Percentiles rank a stretch among this genome's conserved stretches.
phyloP scores from a whole-genome alignment of 495 filamentous ascomycete species.

The Aspergillus sparsus region DNA sequence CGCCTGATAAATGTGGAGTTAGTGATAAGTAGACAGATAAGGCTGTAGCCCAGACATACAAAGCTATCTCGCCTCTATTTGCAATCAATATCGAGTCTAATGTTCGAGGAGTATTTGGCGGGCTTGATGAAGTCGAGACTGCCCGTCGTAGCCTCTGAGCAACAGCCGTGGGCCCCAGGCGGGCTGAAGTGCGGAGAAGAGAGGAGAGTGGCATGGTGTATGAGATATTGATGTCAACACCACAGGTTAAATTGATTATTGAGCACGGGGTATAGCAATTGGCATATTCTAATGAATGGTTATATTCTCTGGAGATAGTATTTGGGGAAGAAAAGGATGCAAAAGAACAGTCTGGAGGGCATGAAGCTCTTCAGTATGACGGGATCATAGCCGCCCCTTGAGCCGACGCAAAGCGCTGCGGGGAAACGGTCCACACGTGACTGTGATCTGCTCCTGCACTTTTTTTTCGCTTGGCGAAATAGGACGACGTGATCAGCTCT shows the following conservation, averaged over 20 bases:
- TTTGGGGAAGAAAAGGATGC: neutral
- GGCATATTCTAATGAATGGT: slow-evolving; percentile 23
- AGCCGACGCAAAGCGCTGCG: slow-evolving; percentile 51
- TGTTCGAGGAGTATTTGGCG: slow-evolving; percentile 39
- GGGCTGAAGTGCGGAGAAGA: slow-evolving; percentile 49
- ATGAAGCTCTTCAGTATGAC: slow-evolving; percentile 8
- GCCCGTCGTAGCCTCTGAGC: slow-evolving; percentile 38
- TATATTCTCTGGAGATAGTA: neutral
- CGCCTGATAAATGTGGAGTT: slow-evolving; percentile 49
- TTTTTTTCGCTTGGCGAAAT: slow-evolving; percentile 19
- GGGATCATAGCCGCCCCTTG: slow-evolving; percentile 17
- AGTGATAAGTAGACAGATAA: slow-evolving; percentile 8
- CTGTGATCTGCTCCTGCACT: slow-evolving; percentile 9
- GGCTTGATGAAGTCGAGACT: slow-evolving; percentile 36
- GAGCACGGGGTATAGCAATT: slow-evolving; percentile 7
- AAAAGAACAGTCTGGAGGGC: slow-evolving; percentile 6
- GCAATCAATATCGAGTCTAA: slow-evolving; percentile 90
- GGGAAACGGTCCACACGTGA: slow-evolving; percentile 40
- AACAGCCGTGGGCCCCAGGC: slow-evolving; percentile 37
- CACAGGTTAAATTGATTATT: slow-evolving; percentile 2
- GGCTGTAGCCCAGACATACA: slow-evolving; percentile 49
- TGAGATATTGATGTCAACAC: slow-evolving; percentile 17
- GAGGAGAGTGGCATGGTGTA: slow-evolving; percentile 45
- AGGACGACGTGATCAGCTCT: slow-evolving; percentile 14
- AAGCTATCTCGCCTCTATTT: slow-evolving; percentile 94